Percentiles rank a stretch among this genome's conserved stretches.
These are phyloP conservation scores for Magnusiomyces tetraspermus DNA, from an alignment of 1,139 yeast genomes.

Conservation along the genomic window DNA sequence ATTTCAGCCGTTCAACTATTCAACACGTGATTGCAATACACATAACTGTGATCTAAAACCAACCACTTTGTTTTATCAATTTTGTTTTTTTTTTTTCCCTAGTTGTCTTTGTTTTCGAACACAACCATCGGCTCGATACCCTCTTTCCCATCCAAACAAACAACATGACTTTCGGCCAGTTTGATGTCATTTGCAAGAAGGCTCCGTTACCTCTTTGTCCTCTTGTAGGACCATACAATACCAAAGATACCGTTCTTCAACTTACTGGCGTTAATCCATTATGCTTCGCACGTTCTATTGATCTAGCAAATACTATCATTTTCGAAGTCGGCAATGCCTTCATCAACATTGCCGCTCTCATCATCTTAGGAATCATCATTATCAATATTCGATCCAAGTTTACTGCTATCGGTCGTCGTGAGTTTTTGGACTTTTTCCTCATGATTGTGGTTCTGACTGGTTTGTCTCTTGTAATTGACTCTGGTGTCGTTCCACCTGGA, in stretches of 20 bases:
- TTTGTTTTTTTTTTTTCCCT: neutral
- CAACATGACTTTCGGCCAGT: conserved; percentile 50
- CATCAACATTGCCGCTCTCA: conserved; percentile 66
- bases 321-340: conserved; percentile 88
- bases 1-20: no score
- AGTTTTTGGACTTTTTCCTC: conserved; percentile 69
- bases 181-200: conserved; percentile 53
- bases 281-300: conserved; percentile 82
- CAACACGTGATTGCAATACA: no score
- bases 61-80: neutral
- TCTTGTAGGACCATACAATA: conserved; percentile 42
- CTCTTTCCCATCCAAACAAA: no score
- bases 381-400: conserved; percentile 73
- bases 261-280: conserved; percentile 54
- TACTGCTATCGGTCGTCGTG: conserved; percentile 89
- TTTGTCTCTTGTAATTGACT: conserved; percentile 67
- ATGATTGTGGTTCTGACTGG: conserved; percentile 49
- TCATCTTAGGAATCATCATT: conserved; percentile 58
- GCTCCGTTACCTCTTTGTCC: conserved; percentile 76
- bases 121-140: neutral
- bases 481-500: conserved; percentile 89
- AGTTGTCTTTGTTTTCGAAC: neutral
- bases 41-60: no score
- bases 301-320: conserved; percentile 80
- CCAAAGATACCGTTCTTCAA: conserved; percentile 1